A percentile compares a stretch with the other conserved stretches of the same genome.
Conservation (phyloP, 1,284 basidiomycete genomes). For the Neonothopanus nambi region DNA sequence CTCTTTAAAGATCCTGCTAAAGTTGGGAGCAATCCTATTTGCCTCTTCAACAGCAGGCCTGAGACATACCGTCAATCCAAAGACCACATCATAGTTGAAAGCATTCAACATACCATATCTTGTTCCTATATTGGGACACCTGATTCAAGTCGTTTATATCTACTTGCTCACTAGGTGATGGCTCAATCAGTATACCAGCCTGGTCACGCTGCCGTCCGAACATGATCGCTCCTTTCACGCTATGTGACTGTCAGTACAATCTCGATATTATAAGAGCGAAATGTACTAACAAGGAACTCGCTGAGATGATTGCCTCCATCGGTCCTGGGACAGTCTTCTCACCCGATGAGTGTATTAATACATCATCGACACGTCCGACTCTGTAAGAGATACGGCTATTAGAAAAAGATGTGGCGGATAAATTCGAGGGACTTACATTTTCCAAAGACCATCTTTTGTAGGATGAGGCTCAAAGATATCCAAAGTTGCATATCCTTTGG, state of each 20-base stretch:
- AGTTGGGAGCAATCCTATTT: constrained; percentile 31
- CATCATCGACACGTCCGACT: constrained; percentile 37
- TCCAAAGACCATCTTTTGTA: constrained; percentile 29
- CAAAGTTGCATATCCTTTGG: constrained; percentile 32
- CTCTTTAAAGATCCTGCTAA: constrained; percentile 35
- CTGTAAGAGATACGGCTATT: constrained; percentile 19
- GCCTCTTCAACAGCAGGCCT: constrained; percentile 30
- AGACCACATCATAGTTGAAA: not conserved
- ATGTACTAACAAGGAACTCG: constrained; percentile 29
- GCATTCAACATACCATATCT: constrained; percentile 12
- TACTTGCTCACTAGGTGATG: not conserved
- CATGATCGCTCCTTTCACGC: constrained; percentile 12
- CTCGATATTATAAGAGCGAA: not conserved
- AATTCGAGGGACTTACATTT: constrained; percentile 30
- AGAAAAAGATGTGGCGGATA: not conserved
- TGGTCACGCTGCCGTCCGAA: constrained; percentile 15
- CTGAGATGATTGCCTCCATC: constrained; percentile 35
- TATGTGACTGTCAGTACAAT: no score
- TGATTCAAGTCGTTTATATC: constrained; percentile 6
- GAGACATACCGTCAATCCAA: constrained; percentile 14
- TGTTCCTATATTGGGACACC: constrained; percentile 9
- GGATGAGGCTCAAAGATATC: constrained; percentile 35
- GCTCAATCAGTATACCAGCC: constrained; percentile 14
- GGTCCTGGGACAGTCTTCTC: constrained; percentile 41
- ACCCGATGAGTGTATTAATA: constrained; percentile 39